Base-by-base conservation (phyloP, 192 early-diverging fungal genomes). In the Backusella tarrabulga region DNA sequence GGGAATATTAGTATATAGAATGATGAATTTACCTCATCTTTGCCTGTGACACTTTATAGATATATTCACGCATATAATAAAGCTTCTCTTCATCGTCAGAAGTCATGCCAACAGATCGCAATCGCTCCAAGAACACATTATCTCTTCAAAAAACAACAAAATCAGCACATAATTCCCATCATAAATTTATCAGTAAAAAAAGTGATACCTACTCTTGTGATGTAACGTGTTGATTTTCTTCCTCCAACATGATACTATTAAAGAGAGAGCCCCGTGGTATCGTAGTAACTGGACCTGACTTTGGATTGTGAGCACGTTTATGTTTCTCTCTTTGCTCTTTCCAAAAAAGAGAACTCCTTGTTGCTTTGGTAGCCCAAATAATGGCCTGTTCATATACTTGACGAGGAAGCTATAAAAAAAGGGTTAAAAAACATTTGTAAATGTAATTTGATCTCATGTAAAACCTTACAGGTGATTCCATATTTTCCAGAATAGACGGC, bases 11-110 rank as follows among this genome's bases (percentile, higher is more conserved):
- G 19, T 1, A 63, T 63, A 29, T 23, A 14, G 4, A 63, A 11
- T 19, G 5, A 19, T 6, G 19, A 3, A 8, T 26, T 72, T 79
- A 77, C 82, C 81, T 85, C 54, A 77, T 71, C 29, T 86, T 86
- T 3, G 90, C 80, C 63, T 85, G 77, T 1, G 94, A 89, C 26
- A 91, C 76, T 78, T 95, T 95, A 75, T 87, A 93, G 12, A 95
- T 93, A 74, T 91, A 94, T 69, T 93, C 90, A 74, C 93, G 86
- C 87, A 95, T 88, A 12, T 89, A 84, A 34, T 83, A 81, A 3
- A 95, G 84, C 71, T 92, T 94, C 70, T 90, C 89, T 76, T 91
- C 92, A 73, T 95, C 94, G 26, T 94, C 93, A 21, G 81, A 76
- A 1, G 92, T 87, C 91, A 95, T 93, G 4, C 93, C 94, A 35